Base-by-base conservation (phyloP, 306 rosid species). In the Alnus glutinosa region DNA sequence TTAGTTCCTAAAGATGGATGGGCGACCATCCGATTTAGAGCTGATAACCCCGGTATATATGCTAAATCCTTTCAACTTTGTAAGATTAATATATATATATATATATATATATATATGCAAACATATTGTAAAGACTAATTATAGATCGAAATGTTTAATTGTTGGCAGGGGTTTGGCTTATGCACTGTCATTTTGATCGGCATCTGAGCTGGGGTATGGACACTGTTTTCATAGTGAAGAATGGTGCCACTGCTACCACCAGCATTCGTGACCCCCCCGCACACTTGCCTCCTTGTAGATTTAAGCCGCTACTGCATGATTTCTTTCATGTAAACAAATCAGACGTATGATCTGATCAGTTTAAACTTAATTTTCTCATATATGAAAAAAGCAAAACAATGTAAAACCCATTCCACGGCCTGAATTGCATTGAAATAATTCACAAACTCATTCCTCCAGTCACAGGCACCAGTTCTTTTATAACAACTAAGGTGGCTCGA, bases 1-100 rank as follows among this genome's bases (percentile, higher is more conserved):
- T 37, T 73, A 23, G 70, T 77, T 18, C 85, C 84, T 11, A 81
- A 81, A 15, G 47, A 69, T 69, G 84, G 84, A 14, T 81, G 84
- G 84, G 58, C 79, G 3, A 44, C 74, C 30, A 61, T 81, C 55
- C 77, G 85, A 77, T 77, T 81, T 50, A 39, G 52, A 59, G 85
- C 85, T 2, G 48, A 71, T 39, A 81, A 81, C 34, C 81, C 79
- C 19, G 76, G 79, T 78, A 77, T 18, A 34, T 15, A 30, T 7
- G 1, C 16, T 28, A 44, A 54, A 34, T 50, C 37, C 59, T 54
- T 54, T 9, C 23, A 15, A 50, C 54, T 50, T 50, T 12, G 28
- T 23, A 23, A 23, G 0, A 23, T 23, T 23, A 23, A 23, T 23
- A 23, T 23, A 50, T 50, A 11, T 14, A 49, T 14, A 9, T 10